phyloP scores from a whole-genome alignment of 75 land plant species.

The Pinus taeda region DNA sequence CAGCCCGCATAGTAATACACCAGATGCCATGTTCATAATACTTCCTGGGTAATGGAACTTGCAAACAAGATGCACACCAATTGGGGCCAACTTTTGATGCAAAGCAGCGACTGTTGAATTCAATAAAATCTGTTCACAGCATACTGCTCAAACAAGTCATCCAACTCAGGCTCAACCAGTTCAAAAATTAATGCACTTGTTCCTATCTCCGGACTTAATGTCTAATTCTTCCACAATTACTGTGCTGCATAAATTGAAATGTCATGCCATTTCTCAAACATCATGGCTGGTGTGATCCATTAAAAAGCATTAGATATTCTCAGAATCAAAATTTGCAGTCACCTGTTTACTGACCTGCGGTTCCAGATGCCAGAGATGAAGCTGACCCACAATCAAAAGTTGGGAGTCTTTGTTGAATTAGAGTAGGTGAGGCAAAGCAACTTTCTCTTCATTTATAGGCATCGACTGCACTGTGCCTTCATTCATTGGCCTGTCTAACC shows the following conservation, averaged over 20 bases:
- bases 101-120: neutral
- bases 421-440: neutral
- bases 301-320: constrained; percentile 2
- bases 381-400: constrained; percentile 5
- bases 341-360: neutral
- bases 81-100: too few relatives aligned
- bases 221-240: constrained; percentile 1
- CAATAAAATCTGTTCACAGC: neutral
- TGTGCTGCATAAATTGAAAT: neutral
- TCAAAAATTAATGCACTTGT: constrained; percentile 2
- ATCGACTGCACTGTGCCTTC: constrained; percentile 32
- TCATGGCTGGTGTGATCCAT: neutral
- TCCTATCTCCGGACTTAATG: neutral
- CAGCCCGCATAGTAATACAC: neutral
- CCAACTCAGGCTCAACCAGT: neutral
- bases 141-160: neutral
- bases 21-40: neutral
- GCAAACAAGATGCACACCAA: constrained; percentile 4
- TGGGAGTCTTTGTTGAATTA: neutral
- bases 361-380: constrained; percentile 1
- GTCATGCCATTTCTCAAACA: constrained; percentile 1
- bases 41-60: neutral
- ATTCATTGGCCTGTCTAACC: constrained; percentile 33
- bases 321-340: constrained; percentile 7
- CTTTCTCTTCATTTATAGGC: neutral